Percentiles rank a stretch among this genome's conserved stretches.
Conservation (phyloP, 306 rosid species). For the Dryas drummondii region DNA sequence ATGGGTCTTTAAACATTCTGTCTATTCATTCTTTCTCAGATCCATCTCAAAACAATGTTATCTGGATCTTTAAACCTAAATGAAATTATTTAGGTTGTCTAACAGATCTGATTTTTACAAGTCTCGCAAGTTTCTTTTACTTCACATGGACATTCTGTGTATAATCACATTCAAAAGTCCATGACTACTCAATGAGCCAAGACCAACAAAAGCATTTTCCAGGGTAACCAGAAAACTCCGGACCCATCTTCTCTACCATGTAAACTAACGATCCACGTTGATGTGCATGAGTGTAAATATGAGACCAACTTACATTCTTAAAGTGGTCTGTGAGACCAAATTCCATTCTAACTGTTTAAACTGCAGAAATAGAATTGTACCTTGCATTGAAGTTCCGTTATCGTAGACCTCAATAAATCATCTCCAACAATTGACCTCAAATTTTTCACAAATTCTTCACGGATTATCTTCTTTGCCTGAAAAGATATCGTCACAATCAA, state of each 20-base stretch:
- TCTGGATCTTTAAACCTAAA: not conserved
- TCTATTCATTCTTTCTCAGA: too few species aligned
- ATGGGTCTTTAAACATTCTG: too few species aligned
- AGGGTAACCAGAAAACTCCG: not conserved
- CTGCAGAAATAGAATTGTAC: slow-evolving; percentile 29
- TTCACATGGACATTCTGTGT: not conserved
- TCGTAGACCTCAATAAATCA: slow-evolving; percentile 55
- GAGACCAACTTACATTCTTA: slow-evolving; percentile 1
- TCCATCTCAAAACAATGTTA: too few species aligned
- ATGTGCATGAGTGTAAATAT: not conserved
- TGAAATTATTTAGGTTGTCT: not conserved
- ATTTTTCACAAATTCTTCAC: slow-evolving; percentile 64
- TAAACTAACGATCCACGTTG: not conserved
- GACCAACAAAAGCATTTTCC: not conserved
- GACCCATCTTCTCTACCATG: not conserved
- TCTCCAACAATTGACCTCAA: slow-evolving; percentile 82
- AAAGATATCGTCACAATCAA: slow-evolving; percentile 8
- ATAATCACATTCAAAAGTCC: not conserved
- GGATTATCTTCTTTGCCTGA: slow-evolving; percentile 65
- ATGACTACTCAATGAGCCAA: not conserved
- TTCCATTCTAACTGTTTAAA: not conserved
- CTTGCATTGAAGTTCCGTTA: slow-evolving; percentile 55
- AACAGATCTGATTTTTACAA: not conserved
- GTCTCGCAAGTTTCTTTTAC: not conserved
- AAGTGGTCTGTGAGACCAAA: not conserved